Percentiles rank a stretch among this genome's conserved stretches.
phyloP scores from a whole-genome alignment of 345 rosid species.

The Salix exigua region DNA sequence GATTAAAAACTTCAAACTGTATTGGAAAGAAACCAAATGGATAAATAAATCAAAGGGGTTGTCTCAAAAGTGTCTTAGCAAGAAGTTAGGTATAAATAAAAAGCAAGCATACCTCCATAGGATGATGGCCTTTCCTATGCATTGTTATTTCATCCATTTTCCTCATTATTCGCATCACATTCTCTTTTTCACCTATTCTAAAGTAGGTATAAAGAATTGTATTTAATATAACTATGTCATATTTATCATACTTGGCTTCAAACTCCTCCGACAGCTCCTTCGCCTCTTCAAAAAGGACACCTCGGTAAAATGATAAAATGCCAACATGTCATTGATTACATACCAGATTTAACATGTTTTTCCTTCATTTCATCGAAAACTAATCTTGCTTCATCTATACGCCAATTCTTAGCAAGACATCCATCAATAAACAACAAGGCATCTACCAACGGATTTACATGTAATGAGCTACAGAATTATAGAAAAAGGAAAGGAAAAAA shows the following conservation, averaged over 20 bases:
- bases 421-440: slow-evolving; percentile 89
- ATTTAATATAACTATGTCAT: slow-evolving; percentile 78
- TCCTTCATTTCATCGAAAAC: slow-evolving; percentile 54
- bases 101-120: slow-evolving; percentile 60
- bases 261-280: slow-evolving; percentile 66
- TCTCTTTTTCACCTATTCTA: slow-evolving; percentile 83
- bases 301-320: too few relatives aligned
- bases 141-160: slow-evolving; percentile 77
- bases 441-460: slow-evolving; percentile 43
- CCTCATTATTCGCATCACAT: slow-evolving; percentile 74
- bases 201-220: slow-evolving; percentile 87
- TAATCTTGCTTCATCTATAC: slow-evolving; percentile 62
- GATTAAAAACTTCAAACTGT: too few relatives aligned
- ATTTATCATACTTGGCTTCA: slow-evolving; percentile 59
- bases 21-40: too few relatives aligned
- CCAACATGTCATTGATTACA: slow-evolving; percentile 18
- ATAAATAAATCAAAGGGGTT: too few relatives aligned
- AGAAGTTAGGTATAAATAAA: background rate
- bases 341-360: slow-evolving; percentile 72
- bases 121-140: slow-evolving; percentile 77
- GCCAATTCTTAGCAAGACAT: slow-evolving; percentile 74
- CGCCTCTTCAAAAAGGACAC: slow-evolving; percentile 68
- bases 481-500: slow-evolving; percentile 1
- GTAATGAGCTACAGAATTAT: slow-evolving; percentile 14
- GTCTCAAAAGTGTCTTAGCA: background rate